Evolutionary conservation across 2,329 filamentous ascomycete genomes (phyloP).

Genomic region (Penicillium oxalicum): DNA sequence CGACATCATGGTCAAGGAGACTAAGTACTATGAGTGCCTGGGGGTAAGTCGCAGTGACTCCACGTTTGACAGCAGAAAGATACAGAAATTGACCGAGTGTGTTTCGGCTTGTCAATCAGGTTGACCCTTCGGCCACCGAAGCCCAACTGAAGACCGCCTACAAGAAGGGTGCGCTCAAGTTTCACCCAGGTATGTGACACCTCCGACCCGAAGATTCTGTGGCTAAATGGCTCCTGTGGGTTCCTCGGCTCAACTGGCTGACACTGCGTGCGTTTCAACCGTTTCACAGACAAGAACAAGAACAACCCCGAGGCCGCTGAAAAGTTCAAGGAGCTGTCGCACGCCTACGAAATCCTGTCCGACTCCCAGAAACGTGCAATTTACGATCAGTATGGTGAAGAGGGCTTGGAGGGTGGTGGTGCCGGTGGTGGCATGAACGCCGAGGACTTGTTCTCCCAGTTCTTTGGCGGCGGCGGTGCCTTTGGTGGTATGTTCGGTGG

Average conservation of each 20-base stretch:
- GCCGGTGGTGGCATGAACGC: conserved; percentile 83
- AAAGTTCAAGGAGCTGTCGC: conserved; percentile 97
- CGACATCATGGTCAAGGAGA: conserved; percentile 48
- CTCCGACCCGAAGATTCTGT: too few species aligned
- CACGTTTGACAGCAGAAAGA: background rate
- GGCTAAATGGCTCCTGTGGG: too few species aligned
- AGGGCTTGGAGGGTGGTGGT: conserved; percentile 81
- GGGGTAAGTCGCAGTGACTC: conserved; percentile 34
- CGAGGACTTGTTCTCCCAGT: conserved; percentile 93
- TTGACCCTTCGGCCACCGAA: conserved; percentile 72
- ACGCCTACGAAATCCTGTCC: conserved; percentile 91
- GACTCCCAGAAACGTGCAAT: conserved; percentile 85
- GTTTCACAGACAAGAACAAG: conserved; percentile 77
- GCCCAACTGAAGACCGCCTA: conserved; percentile 90
- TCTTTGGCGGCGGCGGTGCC: conserved; percentile 75
- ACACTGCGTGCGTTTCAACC: background rate
- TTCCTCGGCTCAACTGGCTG: background rate
- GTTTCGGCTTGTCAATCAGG: conserved; percentile 46
- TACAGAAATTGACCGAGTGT: conserved; percentile 15
- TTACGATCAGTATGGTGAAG: conserved; percentile 97
- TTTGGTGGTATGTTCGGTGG: conserved; percentile 73
- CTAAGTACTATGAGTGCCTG: conserved; percentile 44
- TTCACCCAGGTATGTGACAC: conserved; percentile 73
- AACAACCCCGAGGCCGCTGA: conserved; percentile 89
- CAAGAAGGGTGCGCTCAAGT: conserved; percentile 81